Evolutionary conservation across 306 rosid species (phyloP), one percentile per base, ranked within the genome.

Genomic region (Rosa chinensis): DNA sequence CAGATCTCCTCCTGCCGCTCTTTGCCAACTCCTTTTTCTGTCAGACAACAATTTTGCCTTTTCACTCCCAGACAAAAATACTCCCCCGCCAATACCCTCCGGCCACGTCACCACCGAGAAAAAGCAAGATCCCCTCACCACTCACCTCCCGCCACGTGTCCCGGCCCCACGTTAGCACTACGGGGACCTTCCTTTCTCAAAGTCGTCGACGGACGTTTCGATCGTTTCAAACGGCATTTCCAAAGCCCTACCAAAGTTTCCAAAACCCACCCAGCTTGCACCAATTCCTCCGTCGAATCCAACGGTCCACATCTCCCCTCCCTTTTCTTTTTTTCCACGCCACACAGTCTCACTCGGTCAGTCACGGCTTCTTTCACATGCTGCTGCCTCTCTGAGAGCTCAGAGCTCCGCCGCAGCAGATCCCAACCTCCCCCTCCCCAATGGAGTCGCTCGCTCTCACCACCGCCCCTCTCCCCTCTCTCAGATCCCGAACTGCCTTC

Each of bases 381-480:
- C 74, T 10, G 74, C 85, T 77, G 66, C 74, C 10, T 47, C 76
- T 10, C 64, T 72, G 44, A 64, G 71, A 37, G 47, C 71, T 66
- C 48, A 39, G 75, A 77, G 72, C 71, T 44, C 80, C 66, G 63
- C 37, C 72, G 71, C 87, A 72, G 68, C 79, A 40, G 72, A 72
- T 75, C 58, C 69, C 64, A 21, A 32, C 64, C 14, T 44, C 25
- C 16, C 16, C 42, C 35, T 47, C 18, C 32, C 59, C 76, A 7
- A 95, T 95, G 99, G 99, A 96, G 56, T 89, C 96, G 40, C 61
- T 89, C 21, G 92, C 92, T 35, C 92, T 95, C 73, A 79, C 92
- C 78, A 44, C 97, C 79, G 56, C 85, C 0, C 18, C 78, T 58
- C 73, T 86, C 39, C 89, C 90, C 1, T 87, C 87, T 32, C 89